Percentiles rank a stretch among this genome's conserved stretches.
Conservation (phyloP, 768 basidiomycete genomes). For the Tricholoma saponaceum region DNA sequence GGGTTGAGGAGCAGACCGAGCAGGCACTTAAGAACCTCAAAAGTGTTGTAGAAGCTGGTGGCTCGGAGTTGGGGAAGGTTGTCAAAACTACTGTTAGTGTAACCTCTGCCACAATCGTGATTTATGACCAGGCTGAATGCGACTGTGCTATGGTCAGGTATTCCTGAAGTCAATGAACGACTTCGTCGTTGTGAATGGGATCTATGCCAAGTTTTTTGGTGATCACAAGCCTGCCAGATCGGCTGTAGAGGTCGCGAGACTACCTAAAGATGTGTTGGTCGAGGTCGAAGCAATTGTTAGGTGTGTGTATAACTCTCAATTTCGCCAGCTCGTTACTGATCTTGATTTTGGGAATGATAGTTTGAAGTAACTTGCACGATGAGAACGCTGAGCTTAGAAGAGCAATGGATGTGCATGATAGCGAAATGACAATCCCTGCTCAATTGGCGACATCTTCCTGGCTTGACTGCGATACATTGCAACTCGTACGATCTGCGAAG, state of each 20-base stretch:
- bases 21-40: conserved; percentile 87
- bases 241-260: conserved; percentile 81
- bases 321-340: not conserved
- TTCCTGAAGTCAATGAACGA: conserved; percentile 94
- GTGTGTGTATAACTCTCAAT: conserved; percentile 30
- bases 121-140: not conserved
- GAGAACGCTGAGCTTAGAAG: conserved; percentile 6
- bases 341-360: conserved; percentile 14
- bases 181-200: conserved; percentile 75
- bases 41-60: conserved; percentile 78
- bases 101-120: not conserved
- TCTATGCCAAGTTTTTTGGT: conserved; percentile 85
- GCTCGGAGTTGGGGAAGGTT: conserved; percentile 74
- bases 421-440: not conserved
- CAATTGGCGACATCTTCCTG: not conserved
- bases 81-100: conserved; percentile 84
- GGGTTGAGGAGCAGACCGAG: conserved; percentile 74
- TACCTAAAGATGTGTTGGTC: conserved; percentile 88
- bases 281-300: conserved; percentile 91
- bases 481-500: not conserved
- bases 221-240: conserved; percentile 91
- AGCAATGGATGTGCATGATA: conserved; percentile 12
- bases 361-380: conserved; percentile 25
- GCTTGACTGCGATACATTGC: too few species aligned
- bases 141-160: conserved; percentile 44